Conservation (phyloP, 768 basidiomycete genomes). For the Xanthoconium purpureum region DNA sequence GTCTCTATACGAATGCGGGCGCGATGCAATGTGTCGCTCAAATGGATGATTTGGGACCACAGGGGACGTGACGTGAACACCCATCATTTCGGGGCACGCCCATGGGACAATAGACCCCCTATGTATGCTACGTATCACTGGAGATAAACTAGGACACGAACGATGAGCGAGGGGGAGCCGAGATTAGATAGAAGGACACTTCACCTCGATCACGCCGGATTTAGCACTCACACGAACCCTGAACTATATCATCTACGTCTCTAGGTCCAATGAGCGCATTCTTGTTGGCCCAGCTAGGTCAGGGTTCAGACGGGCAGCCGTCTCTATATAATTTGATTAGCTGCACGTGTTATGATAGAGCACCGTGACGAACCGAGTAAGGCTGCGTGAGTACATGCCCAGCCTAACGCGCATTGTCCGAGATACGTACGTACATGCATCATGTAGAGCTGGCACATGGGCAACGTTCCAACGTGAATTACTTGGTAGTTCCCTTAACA, state of each 20-base stretch:
- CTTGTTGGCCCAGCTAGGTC: too few relatives aligned
- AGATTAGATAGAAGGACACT: neutral
- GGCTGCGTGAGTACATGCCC: neutral
- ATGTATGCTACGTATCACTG: neutral
- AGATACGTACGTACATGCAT: too few relatives aligned
- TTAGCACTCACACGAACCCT: neutral
- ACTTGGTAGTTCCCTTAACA: too few relatives aligned
- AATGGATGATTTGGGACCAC: neutral
- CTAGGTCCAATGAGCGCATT: too few relatives aligned
- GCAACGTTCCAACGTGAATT: too few relatives aligned
- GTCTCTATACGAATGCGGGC: too few relatives aligned
- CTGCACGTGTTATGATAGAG: neutral
- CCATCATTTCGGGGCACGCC: neutral
- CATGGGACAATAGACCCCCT: too few relatives aligned
- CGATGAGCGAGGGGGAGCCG: neutral
- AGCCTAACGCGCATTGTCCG: too few relatives aligned
- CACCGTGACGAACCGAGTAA: neutral
- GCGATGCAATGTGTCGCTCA: neutral
- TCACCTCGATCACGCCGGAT: neutral
- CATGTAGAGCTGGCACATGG: too few relatives aligned
- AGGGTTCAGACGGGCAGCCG: too few relatives aligned
- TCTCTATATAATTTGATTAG: too few relatives aligned
- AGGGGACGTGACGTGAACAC: neutral
- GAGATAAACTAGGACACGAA: neutral
- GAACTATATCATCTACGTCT: neutral